Evolutionary conservation across 495 filamentous ascomycete genomes (phyloP).

Genomic region (Talaromyces thailandensis): DNA sequence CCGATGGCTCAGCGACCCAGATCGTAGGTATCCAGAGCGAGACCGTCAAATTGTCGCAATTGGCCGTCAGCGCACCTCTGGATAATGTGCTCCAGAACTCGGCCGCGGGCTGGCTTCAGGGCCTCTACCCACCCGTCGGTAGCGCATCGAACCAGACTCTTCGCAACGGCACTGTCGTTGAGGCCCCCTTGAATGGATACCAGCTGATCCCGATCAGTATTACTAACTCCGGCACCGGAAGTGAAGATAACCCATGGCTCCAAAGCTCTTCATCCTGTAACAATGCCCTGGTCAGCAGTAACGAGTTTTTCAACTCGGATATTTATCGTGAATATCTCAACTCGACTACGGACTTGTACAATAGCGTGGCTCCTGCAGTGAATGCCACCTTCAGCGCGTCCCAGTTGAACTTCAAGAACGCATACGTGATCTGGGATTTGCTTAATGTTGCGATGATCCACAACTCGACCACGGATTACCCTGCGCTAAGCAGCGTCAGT

Average conservation of each 20-base stretch:
- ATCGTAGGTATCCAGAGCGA: conserved; percentile 50
- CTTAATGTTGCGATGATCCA: conserved; percentile 47
- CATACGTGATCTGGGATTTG: conserved; percentile 55
- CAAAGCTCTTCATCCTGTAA: conserved; percentile 49
- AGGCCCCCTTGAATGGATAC: conserved; percentile 50
- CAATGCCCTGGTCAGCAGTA: conserved; percentile 56
- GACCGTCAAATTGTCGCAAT: conserved; percentile 47
- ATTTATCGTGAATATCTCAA: conserved; percentile 45
- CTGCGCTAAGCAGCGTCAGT: conserved; percentile 24
- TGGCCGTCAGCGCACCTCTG: conserved; percentile 45
- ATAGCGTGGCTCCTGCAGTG: conserved; percentile 50
- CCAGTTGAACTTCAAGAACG: conserved; percentile 58
- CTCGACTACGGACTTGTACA: conserved; percentile 56
- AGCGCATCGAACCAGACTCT: conserved; percentile 27
- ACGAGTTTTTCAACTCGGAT: conserved; percentile 58
- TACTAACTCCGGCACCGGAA: conserved; percentile 31
- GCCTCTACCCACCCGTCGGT: conserved; percentile 52
- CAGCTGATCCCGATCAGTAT: conserved; percentile 48
- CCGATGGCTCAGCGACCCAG: conserved; percentile 32
- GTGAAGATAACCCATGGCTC: conserved; percentile 50
- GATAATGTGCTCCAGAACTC: conserved; percentile 57
- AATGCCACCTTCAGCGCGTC: conserved; percentile 44
- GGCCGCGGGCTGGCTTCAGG: conserved; percentile 50
- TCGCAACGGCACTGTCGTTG: conserved; percentile 41
- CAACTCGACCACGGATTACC: conserved; percentile 31